Conservation (phyloP, 257 asterid genomes). For the Jacaranda copaia region DNA sequence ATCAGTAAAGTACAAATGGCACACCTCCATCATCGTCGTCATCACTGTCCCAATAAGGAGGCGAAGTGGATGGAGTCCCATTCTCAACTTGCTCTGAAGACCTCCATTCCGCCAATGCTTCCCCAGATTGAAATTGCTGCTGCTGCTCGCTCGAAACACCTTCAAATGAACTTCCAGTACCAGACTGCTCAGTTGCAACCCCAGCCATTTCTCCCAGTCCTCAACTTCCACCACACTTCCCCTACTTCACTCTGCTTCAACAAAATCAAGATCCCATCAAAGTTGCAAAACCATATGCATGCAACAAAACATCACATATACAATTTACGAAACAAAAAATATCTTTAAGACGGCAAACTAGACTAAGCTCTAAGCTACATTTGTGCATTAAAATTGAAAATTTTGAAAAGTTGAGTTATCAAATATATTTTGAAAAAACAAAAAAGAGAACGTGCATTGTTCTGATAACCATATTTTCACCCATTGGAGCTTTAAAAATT, state of each 20-base stretch:
- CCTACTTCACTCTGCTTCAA: constrained; percentile 55
- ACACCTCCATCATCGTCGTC: constrained; percentile 72
- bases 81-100: constrained; percentile 82
- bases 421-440: neutral
- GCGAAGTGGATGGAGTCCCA: constrained; percentile 81
- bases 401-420: neutral
- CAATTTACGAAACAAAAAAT: neutral
- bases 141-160: constrained; percentile 59
- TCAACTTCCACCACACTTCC: constrained; percentile 59
- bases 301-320: neutral
- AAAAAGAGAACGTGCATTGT: neutral
- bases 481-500: constrained; percentile 12
- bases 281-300: neutral
- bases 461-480: constrained; percentile 11
- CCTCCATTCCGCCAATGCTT: constrained; percentile 83
- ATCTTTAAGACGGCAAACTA: too few species aligned
- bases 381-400: neutral
- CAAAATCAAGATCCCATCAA: constrained; percentile 8
- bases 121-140: constrained; percentile 67
- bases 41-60: constrained; percentile 90
- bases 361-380: neutral
- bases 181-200: constrained; percentile 56
- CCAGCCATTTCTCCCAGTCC: constrained; percentile 69
- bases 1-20: constrained; percentile 22
- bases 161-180: constrained; percentile 64